Percentiles rank a stretch among this genome's conserved stretches.
These are phyloP conservation scores for Withania somnifera DNA, from an alignment of 305 asterid genomes.

Conservation along the genomic window DNA sequence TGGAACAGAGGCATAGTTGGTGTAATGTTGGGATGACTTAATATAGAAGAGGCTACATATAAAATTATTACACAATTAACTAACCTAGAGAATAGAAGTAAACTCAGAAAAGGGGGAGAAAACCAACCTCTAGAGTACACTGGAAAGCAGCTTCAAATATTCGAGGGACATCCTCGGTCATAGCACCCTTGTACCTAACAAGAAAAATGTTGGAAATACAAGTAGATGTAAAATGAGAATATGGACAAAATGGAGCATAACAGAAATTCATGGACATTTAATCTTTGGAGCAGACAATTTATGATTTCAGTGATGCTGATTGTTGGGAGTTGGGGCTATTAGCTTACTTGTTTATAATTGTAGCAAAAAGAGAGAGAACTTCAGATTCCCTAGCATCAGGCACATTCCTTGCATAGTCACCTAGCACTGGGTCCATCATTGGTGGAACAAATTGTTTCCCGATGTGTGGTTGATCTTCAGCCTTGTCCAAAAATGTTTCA, in stretches of 20 bases:
- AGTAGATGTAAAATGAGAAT: background rate
- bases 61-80: background rate
- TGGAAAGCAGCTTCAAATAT: slow-evolving; percentile 96
- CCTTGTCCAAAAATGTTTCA: slow-evolving; percentile 94
- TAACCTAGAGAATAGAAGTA: background rate
- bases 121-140: slow-evolving; percentile 90
- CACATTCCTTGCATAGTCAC: slow-evolving; percentile 87
- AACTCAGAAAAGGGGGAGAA: background rate
- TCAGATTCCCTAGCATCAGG: slow-evolving; percentile 99
- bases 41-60: background rate
- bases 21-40: background rate
- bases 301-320: background rate
- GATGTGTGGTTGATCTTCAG: slow-evolving; percentile 83
- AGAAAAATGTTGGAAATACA: slow-evolving; percentile 7
- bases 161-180: slow-evolving; percentile 94
- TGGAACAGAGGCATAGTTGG: background rate
- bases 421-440: slow-evolving; percentile 98
- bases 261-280: background rate
- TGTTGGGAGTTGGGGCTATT: background rate
- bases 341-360: slow-evolving; percentile 87
- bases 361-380: slow-evolving; percentile 95
- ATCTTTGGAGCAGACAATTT: background rate
- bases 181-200: slow-evolving; percentile 69
- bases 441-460: slow-evolving; percentile 98
- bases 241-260: background rate